Conservation (phyloP, 192 early-diverging fungal genomes). For the Haplosporangium gracile region DNA sequence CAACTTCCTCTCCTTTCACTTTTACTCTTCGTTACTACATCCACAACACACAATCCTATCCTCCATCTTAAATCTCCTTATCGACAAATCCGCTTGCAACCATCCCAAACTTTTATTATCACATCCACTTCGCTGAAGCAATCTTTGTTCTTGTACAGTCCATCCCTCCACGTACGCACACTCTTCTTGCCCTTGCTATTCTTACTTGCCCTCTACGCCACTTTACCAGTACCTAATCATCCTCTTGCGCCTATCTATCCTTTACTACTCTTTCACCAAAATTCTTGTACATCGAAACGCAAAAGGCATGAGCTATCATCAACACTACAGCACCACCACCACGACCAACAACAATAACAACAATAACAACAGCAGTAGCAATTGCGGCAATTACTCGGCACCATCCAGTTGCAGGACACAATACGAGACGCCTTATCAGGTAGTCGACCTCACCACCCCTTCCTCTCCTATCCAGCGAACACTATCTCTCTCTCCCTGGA, state of each 20-base stretch:
- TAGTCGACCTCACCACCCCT: slow-evolving; percentile 1
- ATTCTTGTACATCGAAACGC: not conserved
- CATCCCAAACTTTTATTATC: too few relatives aligned
- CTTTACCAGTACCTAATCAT: not conserved
- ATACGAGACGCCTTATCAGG: slow-evolving; percentile 6
- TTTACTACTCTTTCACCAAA: not conserved
- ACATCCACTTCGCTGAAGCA: not conserved
- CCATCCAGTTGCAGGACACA: slow-evolving; percentile 29
- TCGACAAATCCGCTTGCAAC: too few relatives aligned
- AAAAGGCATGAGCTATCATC: not conserved
- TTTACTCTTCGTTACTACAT: not conserved
- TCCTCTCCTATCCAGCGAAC: not conserved
- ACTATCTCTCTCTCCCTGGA: not conserved
- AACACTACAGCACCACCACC: not conserved
- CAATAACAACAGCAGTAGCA: not conserved
- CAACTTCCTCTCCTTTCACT: not conserved
- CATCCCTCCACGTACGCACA: not conserved
- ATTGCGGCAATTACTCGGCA: slow-evolving; percentile 12
- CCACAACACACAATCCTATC: too few relatives aligned
- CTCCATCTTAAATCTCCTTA: too few relatives aligned
- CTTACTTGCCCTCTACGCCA: not conserved
- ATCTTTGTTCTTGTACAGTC: not conserved
- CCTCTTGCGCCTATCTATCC: not conserved
- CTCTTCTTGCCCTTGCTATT: not conserved
- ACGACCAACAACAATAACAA: not conserved